Base-by-base conservation (phyloP, 2,329 filamentous ascomycete genomes). In the Fusarium xyrophilum region DNA sequence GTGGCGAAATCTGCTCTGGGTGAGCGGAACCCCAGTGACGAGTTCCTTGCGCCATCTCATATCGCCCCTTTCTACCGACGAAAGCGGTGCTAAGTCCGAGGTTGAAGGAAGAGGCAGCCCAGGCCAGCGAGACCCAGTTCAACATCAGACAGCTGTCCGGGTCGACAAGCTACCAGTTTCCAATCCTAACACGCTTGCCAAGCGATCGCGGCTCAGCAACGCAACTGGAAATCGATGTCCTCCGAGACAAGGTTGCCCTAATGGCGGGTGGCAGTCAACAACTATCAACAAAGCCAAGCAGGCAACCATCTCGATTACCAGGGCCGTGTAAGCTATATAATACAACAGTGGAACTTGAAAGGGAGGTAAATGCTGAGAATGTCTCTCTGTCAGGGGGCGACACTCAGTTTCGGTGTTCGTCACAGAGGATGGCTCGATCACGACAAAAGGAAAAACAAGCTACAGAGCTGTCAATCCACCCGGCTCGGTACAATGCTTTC, bases 181-280 rank as follows among this genome's bases (percentile, higher is more conserved):
- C 17, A 36, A 19, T 36, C 33, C 10, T 11, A 19, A 36, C 33
- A 11, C 6, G 17, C 10, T 36, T 4, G 19, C 10, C 33, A 19
- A 19, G 17, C 11, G 10, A 17, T 36, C 2, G 4, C 3, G 17
- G 17, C 33, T 5, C 9, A 36, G 1, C 17, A 11, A 1, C 33
- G 1, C 17, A 11, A 1, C 33, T 36, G 3, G 33, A 36, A 5
- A 11, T 36, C 0, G 17, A 12, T 11, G 17, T 11, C 17, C 33
- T 12, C 10, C 2, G 10, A 1, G 33, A 19, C 3, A 36, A 36
- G 17, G 17, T 36, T 7, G 1, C 10, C 9, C 3, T 36, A 3
- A 19, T 36, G 33, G 10, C 10, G 17, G 33, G 4, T 19, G 17
- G 6, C 33, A 11, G 6, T 19, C 33, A 36, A 36, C 33, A 36